Base-by-base conservation (phyloP, 257 asterid genomes). In the Knoxia roxburghii region DNA sequence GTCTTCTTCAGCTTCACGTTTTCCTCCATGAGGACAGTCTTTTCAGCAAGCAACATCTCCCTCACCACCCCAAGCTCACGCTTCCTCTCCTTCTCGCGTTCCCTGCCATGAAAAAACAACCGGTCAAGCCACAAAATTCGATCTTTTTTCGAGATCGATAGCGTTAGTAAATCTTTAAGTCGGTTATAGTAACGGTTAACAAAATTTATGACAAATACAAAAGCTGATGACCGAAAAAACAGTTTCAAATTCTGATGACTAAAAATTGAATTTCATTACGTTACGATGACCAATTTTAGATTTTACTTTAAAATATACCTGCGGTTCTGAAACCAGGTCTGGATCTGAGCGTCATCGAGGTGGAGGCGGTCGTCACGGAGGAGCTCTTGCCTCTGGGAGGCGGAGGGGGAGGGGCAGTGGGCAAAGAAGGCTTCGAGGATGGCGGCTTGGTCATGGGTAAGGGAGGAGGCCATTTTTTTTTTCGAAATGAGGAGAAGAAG, bases 241-340 rank as follows among this genome's bases (percentile, higher is more conserved):
- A n/a, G n/a, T n/a, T n/a, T n/a, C n/a, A n/a, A n/a, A n/a, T n/a
- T n/a, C n/a, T n/a, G n/a, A n/a, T n/a, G n/a, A n/a, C n/a, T n/a
- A n/a, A n/a, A n/a, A n/a, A n/a, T n/a, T n/a, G n/a, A n/a, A n/a
- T n/a, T n/a, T n/a, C n/a, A n/a, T n/a, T n/a, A n/a, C n/a, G n/a
- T n/a, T n/a, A n/a, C n/a, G n/a, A n/a, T n/a, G n/a, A n/a, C n/a
- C n/a, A n/a, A n/a, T n/a, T n/a, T n/a, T n/a, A n/a, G n/a, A n/a
- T n/a, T n/a, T n/a, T n/a, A n/a, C n/a, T n/a, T n/a, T n/a, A 37
- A 37, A 37, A 37, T 3, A 37, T 3, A 49, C 91, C 91, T 83
- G 78, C 85, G 88, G 72, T 85, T 83, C 65, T 78, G 85, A 78
- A 85, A 85, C 91, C 91, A 85, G 45, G 79, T 70, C 61, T 77